Evolutionary conservation across 2,329 filamentous ascomycete genomes (phyloP).

Genomic region (Alternaria tenuissima): DNA sequence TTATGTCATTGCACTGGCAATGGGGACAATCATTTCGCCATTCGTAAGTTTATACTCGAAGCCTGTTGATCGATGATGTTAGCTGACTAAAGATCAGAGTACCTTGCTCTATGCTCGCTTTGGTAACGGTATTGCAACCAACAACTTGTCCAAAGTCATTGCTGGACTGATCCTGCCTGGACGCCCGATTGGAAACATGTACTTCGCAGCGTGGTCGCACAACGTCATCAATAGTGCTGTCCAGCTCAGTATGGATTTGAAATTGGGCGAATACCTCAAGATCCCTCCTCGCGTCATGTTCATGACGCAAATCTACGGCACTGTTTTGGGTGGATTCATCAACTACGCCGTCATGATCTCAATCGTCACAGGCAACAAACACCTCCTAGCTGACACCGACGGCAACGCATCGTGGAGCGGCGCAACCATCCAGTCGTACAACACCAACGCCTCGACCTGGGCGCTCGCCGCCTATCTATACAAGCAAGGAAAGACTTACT

Average conservation of each 20-base stretch:
- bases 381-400: slow-evolving; percentile 22
- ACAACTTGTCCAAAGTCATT: slow-evolving; percentile 27
- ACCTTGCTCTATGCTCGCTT: slow-evolving; percentile 22
- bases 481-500: slow-evolving; percentile 22
- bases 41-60: slow-evolving; percentile 13
- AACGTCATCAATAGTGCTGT: slow-evolving; percentile 22
- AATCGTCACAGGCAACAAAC: slow-evolving; percentile 20
- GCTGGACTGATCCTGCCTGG: slow-evolving; percentile 24
- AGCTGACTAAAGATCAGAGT: slow-evolving; percentile 9
- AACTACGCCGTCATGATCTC: slow-evolving; percentile 28
- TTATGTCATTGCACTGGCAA: slow-evolving; percentile 18
- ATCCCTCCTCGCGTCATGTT: slow-evolving; percentile 28
- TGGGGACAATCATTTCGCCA: slow-evolving; percentile 20
- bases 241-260: slow-evolving; percentile 24
- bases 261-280: slow-evolving; percentile 26
- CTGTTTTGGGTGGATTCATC: slow-evolving; percentile 24
- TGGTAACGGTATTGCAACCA: slow-evolving; percentile 26
- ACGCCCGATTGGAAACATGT: slow-evolving; percentile 25
- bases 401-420: slow-evolving; percentile 24
- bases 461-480: slow-evolving; percentile 25
- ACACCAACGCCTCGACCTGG: slow-evolving; percentile 27
- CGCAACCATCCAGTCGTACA: slow-evolving; percentile 24
- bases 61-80: background rate
- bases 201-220: slow-evolving; percentile 25
- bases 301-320: slow-evolving; percentile 24